Evolutionary conservation across 1,284 basidiomycete species (phyloP), one percentile per base, ranked within the genome.

Genomic region (Austroboletus novae-zelandiae): DNA sequence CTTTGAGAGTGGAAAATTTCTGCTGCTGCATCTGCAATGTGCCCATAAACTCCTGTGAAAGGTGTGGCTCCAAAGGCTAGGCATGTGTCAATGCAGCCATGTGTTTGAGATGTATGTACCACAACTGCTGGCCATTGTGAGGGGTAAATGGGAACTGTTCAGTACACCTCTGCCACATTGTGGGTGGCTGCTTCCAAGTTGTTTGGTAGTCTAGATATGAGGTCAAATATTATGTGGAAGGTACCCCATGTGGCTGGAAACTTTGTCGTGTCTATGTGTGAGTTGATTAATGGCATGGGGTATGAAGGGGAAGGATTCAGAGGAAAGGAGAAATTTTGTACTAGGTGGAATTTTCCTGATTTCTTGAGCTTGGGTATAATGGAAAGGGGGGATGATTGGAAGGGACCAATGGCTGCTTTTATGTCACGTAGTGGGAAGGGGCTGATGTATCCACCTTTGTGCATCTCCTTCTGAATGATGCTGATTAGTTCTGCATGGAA

Each of bases 21-120:
- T 1, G 40, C 39, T 1, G 9, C 60, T 0, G 70, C 67, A 53
- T 77, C 71, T 0, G 54, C 68, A 0, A 73, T n/a, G 0, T 52
- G 10, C 0, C 73, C 69, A 35, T 69, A 75, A 0, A 58, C 42
- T 0, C 76, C 71, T 0, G 63, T 59, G 0, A 65, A 63, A 2
- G 71, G 65, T 0, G 59, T 18, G 0, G 66, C 52, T 0, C 74
- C 71, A 50, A 57, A 53, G 0, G 47, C 49, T 1, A 15, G 9
- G 20, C 42, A 56, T 9, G 43, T 53, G 43, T 56, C 34, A 10
- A 56, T 48, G 20, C 43, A 48, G 0, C 36, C 42, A 4, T 35
- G 40, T 7, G 46, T 25, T 5, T 13, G 3, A 0, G 44, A 47
- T 4, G 18, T 47, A 2, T 25, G 3, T 8, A 51, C 17, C 0